Evolutionary conservation across 2,329 filamentous ascomycete genomes (phyloP).

Genomic region (Orbilia oligospora): DNA sequence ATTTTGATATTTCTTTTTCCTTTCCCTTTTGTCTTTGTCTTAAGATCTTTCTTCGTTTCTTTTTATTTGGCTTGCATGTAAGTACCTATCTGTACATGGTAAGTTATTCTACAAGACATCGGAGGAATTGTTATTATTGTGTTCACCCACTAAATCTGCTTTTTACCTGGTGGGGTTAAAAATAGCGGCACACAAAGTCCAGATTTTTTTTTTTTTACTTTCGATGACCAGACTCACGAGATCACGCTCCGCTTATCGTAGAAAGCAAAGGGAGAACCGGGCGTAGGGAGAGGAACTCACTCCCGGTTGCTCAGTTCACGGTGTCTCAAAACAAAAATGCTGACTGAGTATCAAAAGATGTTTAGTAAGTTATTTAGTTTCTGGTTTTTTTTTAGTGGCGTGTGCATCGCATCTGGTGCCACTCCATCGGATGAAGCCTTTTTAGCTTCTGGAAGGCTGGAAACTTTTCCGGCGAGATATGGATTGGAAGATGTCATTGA

Average conservation of each 20-base stretch:
- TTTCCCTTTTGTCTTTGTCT: background rate
- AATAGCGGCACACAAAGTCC: constrained; percentile 43
- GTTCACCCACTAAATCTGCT: constrained; percentile 14
- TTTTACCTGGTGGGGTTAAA: constrained; percentile 33
- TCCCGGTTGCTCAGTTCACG: constrained; percentile 8
- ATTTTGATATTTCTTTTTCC: constrained; percentile 4
- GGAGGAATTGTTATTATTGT: constrained; percentile 10
- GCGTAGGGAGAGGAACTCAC: constrained; percentile 44
- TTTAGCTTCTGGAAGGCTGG: constrained; percentile 40
- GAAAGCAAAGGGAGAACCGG: constrained; percentile 20
- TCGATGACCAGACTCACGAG: constrained; percentile 22
- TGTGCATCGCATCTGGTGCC: constrained; percentile 40
- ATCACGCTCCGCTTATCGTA: constrained; percentile 27
- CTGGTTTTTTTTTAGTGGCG: constrained; percentile 32
- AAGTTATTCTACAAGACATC: constrained; percentile 18
- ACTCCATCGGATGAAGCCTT: constrained; percentile 23
- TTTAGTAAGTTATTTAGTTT: constrained; percentile 14
- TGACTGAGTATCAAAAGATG: constrained; percentile 5
- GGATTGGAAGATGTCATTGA: constrained; percentile 32
- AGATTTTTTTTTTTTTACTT: constrained; percentile 19
- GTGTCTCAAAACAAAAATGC: constrained; percentile 20
- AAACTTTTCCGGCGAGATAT: constrained; percentile 28
- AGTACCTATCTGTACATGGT: background rate
- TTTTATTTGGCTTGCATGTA: constrained; percentile 18
- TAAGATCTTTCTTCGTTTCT: constrained; percentile 7